Conservation (phyloP, 768 basidiomycete genomes). For the Phlebiopsis flavidoalba region DNA sequence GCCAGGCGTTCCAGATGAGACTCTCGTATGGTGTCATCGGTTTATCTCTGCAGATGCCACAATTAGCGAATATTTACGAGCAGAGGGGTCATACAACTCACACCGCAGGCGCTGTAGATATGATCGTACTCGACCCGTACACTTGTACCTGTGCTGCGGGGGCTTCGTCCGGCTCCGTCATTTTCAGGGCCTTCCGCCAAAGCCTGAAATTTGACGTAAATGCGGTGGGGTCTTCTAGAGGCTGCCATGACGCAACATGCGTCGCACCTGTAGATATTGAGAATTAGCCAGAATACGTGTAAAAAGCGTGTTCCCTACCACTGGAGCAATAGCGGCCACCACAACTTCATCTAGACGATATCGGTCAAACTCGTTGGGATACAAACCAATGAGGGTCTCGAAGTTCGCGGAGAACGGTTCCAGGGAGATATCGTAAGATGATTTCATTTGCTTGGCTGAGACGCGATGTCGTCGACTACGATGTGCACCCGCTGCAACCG, state of each 20-base stretch:
- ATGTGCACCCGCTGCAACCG: constrained; percentile 74
- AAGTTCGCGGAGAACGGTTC: constrained; percentile 71
- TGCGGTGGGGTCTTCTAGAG: constrained; percentile 67
- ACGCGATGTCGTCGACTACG: constrained; percentile 66
- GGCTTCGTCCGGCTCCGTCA: constrained; percentile 42
- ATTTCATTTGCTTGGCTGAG: constrained; percentile 60
- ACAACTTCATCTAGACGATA: constrained; percentile 88
- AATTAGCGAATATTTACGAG: background rate
- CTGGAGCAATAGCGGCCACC: constrained; percentile 85
- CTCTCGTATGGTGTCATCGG: constrained; percentile 96
- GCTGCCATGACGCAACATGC: constrained; percentile 74
- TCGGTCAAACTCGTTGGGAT: constrained; percentile 64
- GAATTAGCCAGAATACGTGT: background rate
- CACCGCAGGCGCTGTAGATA: constrained; percentile 28
- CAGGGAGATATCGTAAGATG: constrained; percentile 65
- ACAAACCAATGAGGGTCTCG: constrained; percentile 66
- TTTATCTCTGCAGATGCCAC: constrained; percentile 35
- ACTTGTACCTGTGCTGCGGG: constrained; percentile 45
- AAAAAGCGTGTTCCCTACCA: constrained; percentile 33
- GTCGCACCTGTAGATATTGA: constrained; percentile 49
- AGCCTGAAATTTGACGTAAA: constrained; percentile 61
- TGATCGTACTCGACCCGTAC: constrained; percentile 44
- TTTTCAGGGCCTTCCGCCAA: constrained; percentile 66
- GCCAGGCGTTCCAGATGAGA: constrained; percentile 91
- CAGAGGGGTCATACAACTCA: constrained; percentile 24